Conservation (phyloP, 805 yeast genomes). For the Candida ulmi region DNA sequence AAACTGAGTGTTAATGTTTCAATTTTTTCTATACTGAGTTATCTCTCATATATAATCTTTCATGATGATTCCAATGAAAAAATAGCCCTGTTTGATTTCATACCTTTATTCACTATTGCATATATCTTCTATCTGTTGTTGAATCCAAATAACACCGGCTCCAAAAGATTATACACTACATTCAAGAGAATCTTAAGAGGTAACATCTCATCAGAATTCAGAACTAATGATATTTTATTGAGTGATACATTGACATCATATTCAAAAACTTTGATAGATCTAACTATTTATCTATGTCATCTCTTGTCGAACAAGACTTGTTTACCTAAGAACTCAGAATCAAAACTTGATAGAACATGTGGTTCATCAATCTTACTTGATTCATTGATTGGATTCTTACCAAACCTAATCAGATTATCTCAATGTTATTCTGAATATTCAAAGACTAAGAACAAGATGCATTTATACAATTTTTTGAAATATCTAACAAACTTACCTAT, state of each 20-base stretch:
- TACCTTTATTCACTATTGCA: constrained; percentile 35
- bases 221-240: constrained; percentile 76
- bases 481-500: constrained; percentile 64
- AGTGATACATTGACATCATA: constrained; percentile 86
- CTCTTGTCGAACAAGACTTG: constrained; percentile 31
- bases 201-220: constrained; percentile 47
- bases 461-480: constrained; percentile 68
- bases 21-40: constrained; percentile 22
- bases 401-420: constrained; percentile 67
- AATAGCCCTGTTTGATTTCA: constrained; percentile 24
- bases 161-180: constrained; percentile 42
- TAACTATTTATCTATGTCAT: constrained; percentile 50
- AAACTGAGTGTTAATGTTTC: constrained; percentile 18
- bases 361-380: constrained; percentile 30
- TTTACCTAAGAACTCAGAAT: constrained; percentile 21
- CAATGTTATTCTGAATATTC: constrained; percentile 80
- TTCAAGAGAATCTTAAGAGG: constrained; percentile 52
- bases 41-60: constrained; percentile 23
- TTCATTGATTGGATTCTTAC: constrained; percentile 40
- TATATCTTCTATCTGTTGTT: constrained; percentile 30
- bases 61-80: constrained; percentile 16
- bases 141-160: constrained; percentile 26
- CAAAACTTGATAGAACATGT: constrained; percentile 27
- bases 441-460: constrained; percentile 39
- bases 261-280: constrained; percentile 69